These are phyloP conservation scores for Fusarium poae DNA, from an alignment of 2,329 filamentous ascomycete species.

Conservation along the genomic window DNA sequence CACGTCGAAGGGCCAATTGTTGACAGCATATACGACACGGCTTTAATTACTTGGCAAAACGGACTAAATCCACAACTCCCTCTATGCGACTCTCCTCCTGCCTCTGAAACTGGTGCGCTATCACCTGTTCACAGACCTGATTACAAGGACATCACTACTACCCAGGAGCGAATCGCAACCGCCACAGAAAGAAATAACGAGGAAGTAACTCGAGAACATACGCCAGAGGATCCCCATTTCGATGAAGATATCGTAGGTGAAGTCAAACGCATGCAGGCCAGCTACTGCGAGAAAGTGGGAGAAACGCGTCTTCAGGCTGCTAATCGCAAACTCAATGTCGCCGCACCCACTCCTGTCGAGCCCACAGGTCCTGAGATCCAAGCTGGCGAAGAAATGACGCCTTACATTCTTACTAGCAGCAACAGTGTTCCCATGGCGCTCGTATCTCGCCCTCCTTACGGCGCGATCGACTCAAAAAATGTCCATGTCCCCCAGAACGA, in stretches of 20 bases:
- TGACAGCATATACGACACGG: conserved; percentile 80
- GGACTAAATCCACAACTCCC: conserved; percentile 54
- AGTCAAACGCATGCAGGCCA: conserved; percentile 70
- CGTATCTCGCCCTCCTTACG: conserved; percentile 77
- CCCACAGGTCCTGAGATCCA: conserved; percentile 67
- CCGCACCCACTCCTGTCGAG: conserved; percentile 63
- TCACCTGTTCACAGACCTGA: neutral
- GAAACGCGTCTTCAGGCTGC: conserved; percentile 71
- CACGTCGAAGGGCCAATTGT: conserved; percentile 83
- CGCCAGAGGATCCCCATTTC: conserved; percentile 71
- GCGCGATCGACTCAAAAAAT: conserved; percentile 70
- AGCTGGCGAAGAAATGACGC: conserved; percentile 71
- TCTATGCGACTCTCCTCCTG: neutral
- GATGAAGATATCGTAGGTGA: conserved; percentile 72
- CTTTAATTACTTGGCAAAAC: conserved; percentile 78
- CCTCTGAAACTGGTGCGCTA: conserved; percentile 7
- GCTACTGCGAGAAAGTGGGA: conserved; percentile 61
- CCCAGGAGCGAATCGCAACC: neutral
- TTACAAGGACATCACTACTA: neutral
- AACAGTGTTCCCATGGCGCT: conserved; percentile 74
- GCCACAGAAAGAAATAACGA: neutral
- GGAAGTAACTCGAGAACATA: conserved; percentile 65
- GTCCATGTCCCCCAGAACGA: conserved; percentile 79
- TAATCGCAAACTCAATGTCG: conserved; percentile 75
- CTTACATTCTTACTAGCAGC: conserved; percentile 64